These are phyloP conservation scores for Naegleria lovaniensis DNA, from an alignment of 208 protist genomes.

Conservation along the genomic window DNA sequence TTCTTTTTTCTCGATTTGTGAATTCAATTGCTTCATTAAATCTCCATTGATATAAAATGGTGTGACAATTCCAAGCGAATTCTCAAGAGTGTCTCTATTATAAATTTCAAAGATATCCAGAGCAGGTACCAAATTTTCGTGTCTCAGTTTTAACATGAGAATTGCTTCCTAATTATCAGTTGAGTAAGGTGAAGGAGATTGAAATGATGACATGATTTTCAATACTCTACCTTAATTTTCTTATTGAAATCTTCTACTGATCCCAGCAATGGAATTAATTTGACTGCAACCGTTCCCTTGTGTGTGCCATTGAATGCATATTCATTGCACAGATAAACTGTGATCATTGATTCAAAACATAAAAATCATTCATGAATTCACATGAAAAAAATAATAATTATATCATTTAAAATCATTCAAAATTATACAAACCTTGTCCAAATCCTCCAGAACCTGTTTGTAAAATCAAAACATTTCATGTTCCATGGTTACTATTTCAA, in stretches of 20 bases:
- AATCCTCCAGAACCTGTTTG: background rate
- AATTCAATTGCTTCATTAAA: no score
- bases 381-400: no score
- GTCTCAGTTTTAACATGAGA: background rate
- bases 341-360: no score
- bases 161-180: background rate
- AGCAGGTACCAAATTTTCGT: background rate
- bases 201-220: no score
- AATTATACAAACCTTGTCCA: background rate
- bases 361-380: no score
- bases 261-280: background rate
- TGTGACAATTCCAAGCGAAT: no score
- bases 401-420: no score
- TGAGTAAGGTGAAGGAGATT: no score
- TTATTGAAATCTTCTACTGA: background rate
- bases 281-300: background rate
- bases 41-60: no score
- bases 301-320: background rate
- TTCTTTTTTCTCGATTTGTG: background rate
- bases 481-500: no score
- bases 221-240: background rate
- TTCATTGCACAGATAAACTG: background rate
- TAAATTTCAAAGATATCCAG: background rate
- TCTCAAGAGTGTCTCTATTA: no score
- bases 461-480: background rate